phyloP scores from a whole-genome alignment of 2,329 filamentous ascomycete species.

The Phyllosticta ampelicida region DNA sequence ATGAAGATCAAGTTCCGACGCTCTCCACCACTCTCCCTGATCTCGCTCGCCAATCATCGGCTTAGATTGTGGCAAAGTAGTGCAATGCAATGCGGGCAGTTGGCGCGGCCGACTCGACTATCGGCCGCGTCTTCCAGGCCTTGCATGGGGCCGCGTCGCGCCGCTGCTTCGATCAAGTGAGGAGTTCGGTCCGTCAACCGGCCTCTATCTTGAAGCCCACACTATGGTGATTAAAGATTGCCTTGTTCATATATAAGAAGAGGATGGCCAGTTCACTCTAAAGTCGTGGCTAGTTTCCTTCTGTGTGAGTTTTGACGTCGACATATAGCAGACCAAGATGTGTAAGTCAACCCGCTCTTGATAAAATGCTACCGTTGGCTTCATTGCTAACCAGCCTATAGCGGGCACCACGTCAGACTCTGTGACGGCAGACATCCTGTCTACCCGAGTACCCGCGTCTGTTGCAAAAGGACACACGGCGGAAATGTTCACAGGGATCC shows the following conservation, averaged over 20 bases:
- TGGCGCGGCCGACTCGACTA: neutral
- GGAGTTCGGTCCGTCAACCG: neutral
- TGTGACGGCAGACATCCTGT: constrained; percentile 1
- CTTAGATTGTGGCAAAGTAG: neutral
- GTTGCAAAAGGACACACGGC: neutral
- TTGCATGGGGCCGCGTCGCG: neutral
- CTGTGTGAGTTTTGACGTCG: neutral
- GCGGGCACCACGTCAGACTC: neutral
- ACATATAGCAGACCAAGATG: neutral
- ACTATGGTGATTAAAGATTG: neutral
- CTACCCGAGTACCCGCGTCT: neutral
- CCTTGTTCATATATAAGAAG: neutral
- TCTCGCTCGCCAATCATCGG: neutral
- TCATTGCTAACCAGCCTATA: neutral
- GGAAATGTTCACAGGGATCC: neutral
- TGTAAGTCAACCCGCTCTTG: neutral
- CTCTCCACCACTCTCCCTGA: neutral
- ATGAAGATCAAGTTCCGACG: neutral
- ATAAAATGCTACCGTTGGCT: neutral
- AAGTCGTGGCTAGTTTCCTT: neutral
- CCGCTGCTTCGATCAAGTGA: neutral
- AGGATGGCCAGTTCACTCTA: neutral
- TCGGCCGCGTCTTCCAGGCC: neutral
- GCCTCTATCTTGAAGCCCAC: neutral
- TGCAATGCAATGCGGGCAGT: neutral